These are phyloP conservation scores for Escovopsis sp. DNA, from an alignment of 2,329 filamentous ascomycete species.

Conservation along the genomic window DNA sequence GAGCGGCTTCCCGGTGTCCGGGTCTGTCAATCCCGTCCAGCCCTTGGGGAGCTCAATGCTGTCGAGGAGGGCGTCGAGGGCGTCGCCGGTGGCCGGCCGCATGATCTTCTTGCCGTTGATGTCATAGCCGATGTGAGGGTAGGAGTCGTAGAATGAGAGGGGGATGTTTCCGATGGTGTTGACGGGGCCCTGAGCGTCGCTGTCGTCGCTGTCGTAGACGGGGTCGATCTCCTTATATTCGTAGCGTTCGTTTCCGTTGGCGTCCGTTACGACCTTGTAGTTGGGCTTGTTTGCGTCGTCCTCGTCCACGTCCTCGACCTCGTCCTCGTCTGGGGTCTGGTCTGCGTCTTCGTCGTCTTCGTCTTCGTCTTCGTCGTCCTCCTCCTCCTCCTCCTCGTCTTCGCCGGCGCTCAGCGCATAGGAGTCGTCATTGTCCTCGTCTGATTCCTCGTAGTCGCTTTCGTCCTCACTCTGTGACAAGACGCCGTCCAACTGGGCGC, in stretches of 20 bases:
- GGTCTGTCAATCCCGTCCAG: slow-evolving; percentile 92
- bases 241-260: slow-evolving; percentile 81
- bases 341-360: slow-evolving; percentile 4
- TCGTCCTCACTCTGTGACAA: slow-evolving; percentile 36
- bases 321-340: too few relatives aligned
- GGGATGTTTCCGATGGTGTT: slow-evolving; percentile 97
- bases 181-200: slow-evolving; percentile 59
- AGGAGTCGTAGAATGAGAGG: slow-evolving; percentile 88
- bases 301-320: background rate
- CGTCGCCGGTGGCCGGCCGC: slow-evolving; percentile 86
- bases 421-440: slow-evolving; percentile 6
- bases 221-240: slow-evolving; percentile 90
- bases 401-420: slow-evolving; percentile 12
- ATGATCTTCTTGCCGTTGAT: slow-evolving; percentile 98
- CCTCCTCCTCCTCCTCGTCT: slow-evolving; percentile 21
- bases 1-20: slow-evolving; percentile 82
- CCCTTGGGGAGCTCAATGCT: slow-evolving; percentile 95
- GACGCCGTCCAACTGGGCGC: slow-evolving; percentile 38
- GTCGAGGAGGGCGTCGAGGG: slow-evolving; percentile 82
- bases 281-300: slow-evolving; percentile 12
- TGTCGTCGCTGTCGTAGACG: slow-evolving; percentile 91
- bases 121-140: slow-evolving; percentile 96
- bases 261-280: slow-evolving; percentile 53
- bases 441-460: slow-evolving; percentile 10
- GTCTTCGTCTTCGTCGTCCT: slow-evolving; percentile 27